Evolutionary conservation across 2,329 filamentous ascomycete species (phyloP).

Genomic region (Cordyceps javanica): DNA sequence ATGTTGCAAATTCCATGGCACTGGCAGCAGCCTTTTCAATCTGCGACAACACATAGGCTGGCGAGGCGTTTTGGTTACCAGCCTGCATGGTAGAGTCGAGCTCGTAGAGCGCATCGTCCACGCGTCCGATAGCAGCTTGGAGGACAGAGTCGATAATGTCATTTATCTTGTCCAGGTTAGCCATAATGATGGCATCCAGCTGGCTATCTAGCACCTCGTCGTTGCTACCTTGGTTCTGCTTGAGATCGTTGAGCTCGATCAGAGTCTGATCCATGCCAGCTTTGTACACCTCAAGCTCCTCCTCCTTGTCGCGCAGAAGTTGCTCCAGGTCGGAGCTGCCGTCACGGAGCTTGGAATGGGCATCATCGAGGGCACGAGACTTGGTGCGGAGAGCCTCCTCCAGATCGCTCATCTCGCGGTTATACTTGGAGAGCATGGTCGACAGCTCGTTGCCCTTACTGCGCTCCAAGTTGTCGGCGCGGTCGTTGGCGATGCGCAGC

Average conservation of each 20-base stretch:
- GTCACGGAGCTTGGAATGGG: constrained; percentile 70
- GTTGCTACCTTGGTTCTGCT: constrained; percentile 64
- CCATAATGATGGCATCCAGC: constrained; percentile 80
- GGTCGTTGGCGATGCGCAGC: constrained; percentile 83
- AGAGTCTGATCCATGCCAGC: constrained; percentile 95
- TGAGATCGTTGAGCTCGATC: constrained; percentile 85
- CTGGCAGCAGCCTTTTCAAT: constrained; percentile 94
- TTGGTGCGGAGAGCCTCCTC: constrained; percentile 89
- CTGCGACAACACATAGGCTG: constrained; percentile 89
- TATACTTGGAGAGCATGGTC: constrained; percentile 90
- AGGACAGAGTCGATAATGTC: constrained; percentile 96
- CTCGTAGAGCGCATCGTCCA: constrained; percentile 95
- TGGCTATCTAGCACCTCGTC: constrained; percentile 82
- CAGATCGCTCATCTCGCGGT: constrained; percentile 92
- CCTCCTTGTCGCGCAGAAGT: constrained; percentile 86
- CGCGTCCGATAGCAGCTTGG: constrained; percentile 84
- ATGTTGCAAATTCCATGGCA: constrained; percentile 94
- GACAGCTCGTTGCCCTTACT: constrained; percentile 94
- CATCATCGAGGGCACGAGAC: constrained; percentile 77
- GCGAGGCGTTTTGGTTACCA: constrained; percentile 95
- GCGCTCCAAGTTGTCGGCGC: constrained; percentile 85
- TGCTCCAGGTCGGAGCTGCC: constrained; percentile 81
- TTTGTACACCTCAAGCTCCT: constrained; percentile 97
- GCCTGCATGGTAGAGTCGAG: constrained; percentile 97
- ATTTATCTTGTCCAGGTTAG: constrained; percentile 88